These are phyloP conservation scores for Purpureocillium takamizusanense DNA, from an alignment of 2,329 filamentous ascomycete genomes.

Conservation along the genomic window DNA sequence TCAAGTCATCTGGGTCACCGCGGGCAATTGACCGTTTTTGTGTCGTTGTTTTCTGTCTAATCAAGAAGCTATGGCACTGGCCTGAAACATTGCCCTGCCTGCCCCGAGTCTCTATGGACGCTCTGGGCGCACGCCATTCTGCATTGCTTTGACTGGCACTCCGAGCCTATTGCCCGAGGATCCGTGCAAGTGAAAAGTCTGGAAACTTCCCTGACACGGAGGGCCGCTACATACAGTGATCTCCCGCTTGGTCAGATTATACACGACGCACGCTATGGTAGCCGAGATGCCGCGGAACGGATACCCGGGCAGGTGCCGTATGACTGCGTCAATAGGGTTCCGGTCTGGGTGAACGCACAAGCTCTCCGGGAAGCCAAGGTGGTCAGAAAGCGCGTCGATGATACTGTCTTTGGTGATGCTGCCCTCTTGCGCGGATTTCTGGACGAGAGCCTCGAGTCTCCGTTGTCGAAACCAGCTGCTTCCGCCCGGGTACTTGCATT, in stretches of 20 bases:
- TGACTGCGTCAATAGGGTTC: constrained; percentile 1
- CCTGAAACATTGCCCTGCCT: too few relatives aligned
- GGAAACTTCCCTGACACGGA: constrained; percentile 10
- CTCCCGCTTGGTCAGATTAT: constrained; percentile 9
- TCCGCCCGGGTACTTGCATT: constrained; percentile 10
- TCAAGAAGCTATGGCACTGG: too few relatives aligned
- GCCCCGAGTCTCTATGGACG: neutral
- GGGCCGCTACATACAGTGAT: constrained; percentile 14
- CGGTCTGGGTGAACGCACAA: constrained; percentile 12
- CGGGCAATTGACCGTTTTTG: too few relatives aligned
- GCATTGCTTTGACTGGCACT: neutral
- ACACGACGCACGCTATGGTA: constrained; percentile 16
- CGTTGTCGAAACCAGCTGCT: constrained; percentile 12
- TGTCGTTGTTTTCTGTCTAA: too few relatives aligned
- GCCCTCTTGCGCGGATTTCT: neutral
- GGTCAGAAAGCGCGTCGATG: constrained; percentile 12
- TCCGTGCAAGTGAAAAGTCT: constrained; percentile 1
- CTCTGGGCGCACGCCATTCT: neutral
- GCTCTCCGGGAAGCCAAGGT: constrained; percentile 11
- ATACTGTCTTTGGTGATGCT: constrained; percentile 4
- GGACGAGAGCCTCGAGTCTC: constrained; percentile 8
- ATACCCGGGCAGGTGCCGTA: neutral
- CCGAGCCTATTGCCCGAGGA: neutral
- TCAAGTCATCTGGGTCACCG: too few relatives aligned
- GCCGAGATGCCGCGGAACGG: constrained; percentile 1